These are phyloP conservation scores for Pontederia crassipes DNA, from an alignment of 176 grass and related monocot species.

Conservation along the genomic window DNA sequence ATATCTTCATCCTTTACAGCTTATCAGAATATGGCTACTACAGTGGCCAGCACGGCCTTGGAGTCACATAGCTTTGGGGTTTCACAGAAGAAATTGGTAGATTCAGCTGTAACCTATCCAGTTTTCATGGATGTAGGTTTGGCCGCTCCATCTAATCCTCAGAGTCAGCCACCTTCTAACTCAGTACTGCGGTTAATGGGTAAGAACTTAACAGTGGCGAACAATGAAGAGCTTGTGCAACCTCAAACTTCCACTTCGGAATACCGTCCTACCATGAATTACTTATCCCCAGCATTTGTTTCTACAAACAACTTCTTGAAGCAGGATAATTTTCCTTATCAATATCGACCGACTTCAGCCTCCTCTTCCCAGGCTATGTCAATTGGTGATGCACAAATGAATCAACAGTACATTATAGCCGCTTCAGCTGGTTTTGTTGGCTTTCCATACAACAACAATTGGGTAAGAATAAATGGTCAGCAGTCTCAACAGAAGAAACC, in stretches of 20 bases:
- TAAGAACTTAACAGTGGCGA: conserved; percentile 86
- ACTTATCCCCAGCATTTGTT: conserved; percentile 37
- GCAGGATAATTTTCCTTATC: conserved; percentile 8
- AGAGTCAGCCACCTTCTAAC: conserved; percentile 53
- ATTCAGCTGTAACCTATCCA: conserved; percentile 26
- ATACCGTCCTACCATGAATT: conserved; percentile 30
- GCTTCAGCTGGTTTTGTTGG: conserved; percentile 21
- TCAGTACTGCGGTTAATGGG: conserved; percentile 85
- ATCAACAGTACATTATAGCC: not conserved
- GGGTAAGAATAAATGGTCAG: conserved; percentile 22
- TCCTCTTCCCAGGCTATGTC: conserved; percentile 31
- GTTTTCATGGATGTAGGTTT: conserved; percentile 26
- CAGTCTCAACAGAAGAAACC: conserved; percentile 26
- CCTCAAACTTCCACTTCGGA: conserved; percentile 42
- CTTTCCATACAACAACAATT: conserved; percentile 29
- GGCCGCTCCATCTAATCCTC: conserved; percentile 28
- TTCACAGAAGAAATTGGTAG: conserved; percentile 18
- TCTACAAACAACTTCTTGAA: conserved; percentile 8
- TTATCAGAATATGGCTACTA: conserved; percentile 45
- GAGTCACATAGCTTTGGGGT: conserved; percentile 35
- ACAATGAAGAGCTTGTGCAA: conserved; percentile 58
- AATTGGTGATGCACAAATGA: conserved; percentile 25
- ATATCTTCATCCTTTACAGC: conserved; percentile 54
- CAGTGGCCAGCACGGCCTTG: conserved; percentile 28
- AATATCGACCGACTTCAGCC: conserved; percentile 30